A percentile compares a stretch with the other conserved stretches of the same genome.
Conservation (phyloP, 1,284 basidiomycete species). For the Trametes polyzona region DNA sequence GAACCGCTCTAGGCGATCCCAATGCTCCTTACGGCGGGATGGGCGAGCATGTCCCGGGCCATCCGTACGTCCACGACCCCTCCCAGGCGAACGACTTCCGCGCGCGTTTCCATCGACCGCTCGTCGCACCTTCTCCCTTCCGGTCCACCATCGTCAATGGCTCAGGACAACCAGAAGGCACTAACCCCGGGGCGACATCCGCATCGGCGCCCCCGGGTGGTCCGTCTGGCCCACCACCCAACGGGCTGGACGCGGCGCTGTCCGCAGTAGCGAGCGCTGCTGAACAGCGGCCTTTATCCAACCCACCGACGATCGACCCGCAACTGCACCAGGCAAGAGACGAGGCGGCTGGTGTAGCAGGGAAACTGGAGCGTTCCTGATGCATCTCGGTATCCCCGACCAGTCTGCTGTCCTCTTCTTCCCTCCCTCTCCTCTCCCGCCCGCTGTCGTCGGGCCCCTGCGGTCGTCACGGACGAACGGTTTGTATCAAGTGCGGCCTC, state of each 20-base stretch:
- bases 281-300: slow-evolving; percentile 26
- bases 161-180: slow-evolving; percentile 34
- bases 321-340: slow-evolving; percentile 41
- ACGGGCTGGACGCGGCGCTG: slow-evolving; percentile 55
- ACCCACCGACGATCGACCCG: slow-evolving; percentile 34
- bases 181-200: slow-evolving; percentile 30
- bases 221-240: slow-evolving; percentile 26
- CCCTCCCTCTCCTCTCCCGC: no score
- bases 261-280: slow-evolving; percentile 24
- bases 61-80: slow-evolving; percentile 33
- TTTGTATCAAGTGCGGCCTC: slow-evolving; percentile 10
- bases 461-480: background rate
- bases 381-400: background rate
- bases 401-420: background rate
- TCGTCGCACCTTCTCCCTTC: slow-evolving; percentile 70
- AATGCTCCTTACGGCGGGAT: slow-evolving; percentile 40
- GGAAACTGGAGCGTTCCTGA: slow-evolving; percentile 33
- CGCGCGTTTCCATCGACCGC: slow-evolving; percentile 67
- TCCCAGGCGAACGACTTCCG: slow-evolving; percentile 60
- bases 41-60: slow-evolving; percentile 30
- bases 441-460: background rate
- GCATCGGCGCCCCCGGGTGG: slow-evolving; percentile 41
- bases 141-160: slow-evolving; percentile 41
- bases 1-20: slow-evolving; percentile 34
- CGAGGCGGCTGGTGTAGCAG: slow-evolving; percentile 41